Percentiles rank a stretch among this genome's conserved stretches.
phyloP scores from a whole-genome alignment of 2,329 filamentous ascomycete genomes.

The Cladosporium sp. region DNA sequence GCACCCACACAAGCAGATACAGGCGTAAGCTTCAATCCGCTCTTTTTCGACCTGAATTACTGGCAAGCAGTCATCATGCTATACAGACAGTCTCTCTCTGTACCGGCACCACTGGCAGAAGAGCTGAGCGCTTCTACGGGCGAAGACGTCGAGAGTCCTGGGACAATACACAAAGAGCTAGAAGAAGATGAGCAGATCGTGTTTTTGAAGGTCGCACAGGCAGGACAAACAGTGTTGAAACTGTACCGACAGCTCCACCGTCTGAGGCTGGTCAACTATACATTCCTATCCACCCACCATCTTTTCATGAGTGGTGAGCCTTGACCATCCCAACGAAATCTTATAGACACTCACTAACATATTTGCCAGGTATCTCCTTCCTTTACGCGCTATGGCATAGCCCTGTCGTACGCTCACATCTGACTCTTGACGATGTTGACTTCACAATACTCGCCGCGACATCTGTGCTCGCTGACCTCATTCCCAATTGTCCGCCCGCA shows the following conservation, averaged over 20 bases:
- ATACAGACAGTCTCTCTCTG: slow-evolving; percentile 78
- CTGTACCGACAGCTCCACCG: slow-evolving; percentile 88
- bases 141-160: slow-evolving; percentile 59
- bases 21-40: slow-evolving; percentile 82
- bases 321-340: neutral
- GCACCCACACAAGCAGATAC: slow-evolving; percentile 77
- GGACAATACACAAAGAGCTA: slow-evolving; percentile 58
- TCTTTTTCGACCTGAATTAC: slow-evolving; percentile 93
- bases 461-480: slow-evolving; percentile 86
- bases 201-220: slow-evolving; percentile 92
- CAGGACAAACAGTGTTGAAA: slow-evolving; percentile 87
- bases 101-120: slow-evolving; percentile 79
- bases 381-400: slow-evolving; percentile 98
- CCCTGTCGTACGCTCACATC: slow-evolving; percentile 76
- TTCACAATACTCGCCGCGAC: slow-evolving; percentile 92
- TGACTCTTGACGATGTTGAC: slow-evolving; percentile 95
- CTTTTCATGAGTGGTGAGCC: slow-evolving; percentile 86
- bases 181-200: slow-evolving; percentile 85
- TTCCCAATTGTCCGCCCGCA: slow-evolving; percentile 91
- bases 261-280: slow-evolving; percentile 89
- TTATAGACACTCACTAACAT: slow-evolving; percentile 9
- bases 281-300: slow-evolving; percentile 91
- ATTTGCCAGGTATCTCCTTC: slow-evolving; percentile 73
- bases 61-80: slow-evolving; percentile 97
- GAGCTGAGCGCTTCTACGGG: slow-evolving; percentile 62